Conservation (phyloP, 106 monocot species). For the Allium cepa region DNA sequence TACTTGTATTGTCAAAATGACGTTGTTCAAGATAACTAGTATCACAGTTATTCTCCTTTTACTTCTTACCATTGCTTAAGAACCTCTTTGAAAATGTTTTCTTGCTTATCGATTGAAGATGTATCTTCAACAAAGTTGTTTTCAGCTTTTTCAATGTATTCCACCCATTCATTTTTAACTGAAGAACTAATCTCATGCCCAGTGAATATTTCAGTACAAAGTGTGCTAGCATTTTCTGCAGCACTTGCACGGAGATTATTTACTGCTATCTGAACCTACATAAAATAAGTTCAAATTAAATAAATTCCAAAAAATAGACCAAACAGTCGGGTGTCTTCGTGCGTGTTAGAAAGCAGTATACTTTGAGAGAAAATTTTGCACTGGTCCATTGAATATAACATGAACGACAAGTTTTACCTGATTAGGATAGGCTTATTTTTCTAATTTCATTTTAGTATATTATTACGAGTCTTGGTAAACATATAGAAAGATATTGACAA, state of each 20-base stretch:
- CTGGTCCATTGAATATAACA: no score
- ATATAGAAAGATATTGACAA: no score
- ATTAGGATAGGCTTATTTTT: no score
- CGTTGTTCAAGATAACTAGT: no score
- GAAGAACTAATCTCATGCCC: conserved; percentile 31
- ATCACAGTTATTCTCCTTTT: background rate
- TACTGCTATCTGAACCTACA: conserved; percentile 70
- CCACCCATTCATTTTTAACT: conserved; percentile 41
- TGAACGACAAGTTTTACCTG: no score
- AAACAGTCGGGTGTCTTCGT: no score
- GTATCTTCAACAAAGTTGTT: conserved; percentile 30
- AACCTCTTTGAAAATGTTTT: conserved; percentile 26
- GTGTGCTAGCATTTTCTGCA: conserved; percentile 27
- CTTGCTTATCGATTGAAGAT: conserved; percentile 31
- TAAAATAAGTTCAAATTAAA: background rate
- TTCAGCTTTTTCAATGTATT: conserved; percentile 55
- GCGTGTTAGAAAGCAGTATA: no score
- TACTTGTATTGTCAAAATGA: background rate
- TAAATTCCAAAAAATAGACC: no score
- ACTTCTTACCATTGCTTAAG: conserved; percentile 55
- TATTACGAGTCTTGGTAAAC: no score
- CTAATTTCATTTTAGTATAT: no score
- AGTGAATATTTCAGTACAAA: conserved; percentile 47
- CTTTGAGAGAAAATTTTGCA: no score
- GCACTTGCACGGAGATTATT: conserved; percentile 36